A percentile compares a stretch with the other conserved stretches of the same genome.
phyloP scores from a whole-genome alignment of 805 yeast genomes.

The Yarrowia porcina region DNA sequence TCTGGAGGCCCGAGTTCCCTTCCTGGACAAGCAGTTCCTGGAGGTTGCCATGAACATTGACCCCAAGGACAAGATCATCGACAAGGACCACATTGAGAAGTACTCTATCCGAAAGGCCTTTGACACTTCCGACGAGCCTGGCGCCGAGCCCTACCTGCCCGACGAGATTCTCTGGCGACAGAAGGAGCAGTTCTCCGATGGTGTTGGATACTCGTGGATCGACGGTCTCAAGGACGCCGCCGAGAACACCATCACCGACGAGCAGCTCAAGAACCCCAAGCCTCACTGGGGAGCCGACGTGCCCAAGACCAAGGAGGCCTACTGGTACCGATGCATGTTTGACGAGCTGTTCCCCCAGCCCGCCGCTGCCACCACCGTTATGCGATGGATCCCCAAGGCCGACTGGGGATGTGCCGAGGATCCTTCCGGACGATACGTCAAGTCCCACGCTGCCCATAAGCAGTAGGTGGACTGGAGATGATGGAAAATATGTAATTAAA shows the following conservation, averaged over 20 bases:
- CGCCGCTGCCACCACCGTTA: slow-evolving; percentile 94
- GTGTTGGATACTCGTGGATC: slow-evolving; percentile 99
- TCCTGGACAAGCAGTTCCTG: slow-evolving; percentile 90
- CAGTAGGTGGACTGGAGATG: not conserved
- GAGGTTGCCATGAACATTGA: slow-evolving; percentile 91
- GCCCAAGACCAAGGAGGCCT: slow-evolving; percentile 98
- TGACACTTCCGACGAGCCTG: slow-evolving; percentile 83
- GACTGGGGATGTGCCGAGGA: slow-evolving; percentile 99
- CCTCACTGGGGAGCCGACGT: slow-evolving; percentile 94
- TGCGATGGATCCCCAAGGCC: slow-evolving; percentile 99
- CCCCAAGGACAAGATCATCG: slow-evolving; percentile 86
- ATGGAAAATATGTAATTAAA: too few species aligned
- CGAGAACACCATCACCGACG: slow-evolving; percentile 80
- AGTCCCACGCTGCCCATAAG: slow-evolving; percentile 57
- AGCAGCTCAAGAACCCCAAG: slow-evolving; percentile 84
- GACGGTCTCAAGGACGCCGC: slow-evolving; percentile 97
- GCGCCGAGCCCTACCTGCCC: slow-evolving; percentile 82
- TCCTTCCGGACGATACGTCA: slow-evolving; percentile 96
- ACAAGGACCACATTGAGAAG: slow-evolving; percentile 80
- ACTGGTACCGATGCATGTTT: slow-evolving; percentile 96
- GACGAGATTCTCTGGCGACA: slow-evolving; percentile 98
- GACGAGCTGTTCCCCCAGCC: slow-evolving; percentile 87
- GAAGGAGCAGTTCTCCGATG: slow-evolving; percentile 99
- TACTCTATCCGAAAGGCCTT: slow-evolving; percentile 96
- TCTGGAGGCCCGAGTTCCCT: slow-evolving; percentile 98